Evolutionary conservation across 1,139 yeast species (phyloP).

Genomic region (Citeromyces hawaiiensis): DNA sequence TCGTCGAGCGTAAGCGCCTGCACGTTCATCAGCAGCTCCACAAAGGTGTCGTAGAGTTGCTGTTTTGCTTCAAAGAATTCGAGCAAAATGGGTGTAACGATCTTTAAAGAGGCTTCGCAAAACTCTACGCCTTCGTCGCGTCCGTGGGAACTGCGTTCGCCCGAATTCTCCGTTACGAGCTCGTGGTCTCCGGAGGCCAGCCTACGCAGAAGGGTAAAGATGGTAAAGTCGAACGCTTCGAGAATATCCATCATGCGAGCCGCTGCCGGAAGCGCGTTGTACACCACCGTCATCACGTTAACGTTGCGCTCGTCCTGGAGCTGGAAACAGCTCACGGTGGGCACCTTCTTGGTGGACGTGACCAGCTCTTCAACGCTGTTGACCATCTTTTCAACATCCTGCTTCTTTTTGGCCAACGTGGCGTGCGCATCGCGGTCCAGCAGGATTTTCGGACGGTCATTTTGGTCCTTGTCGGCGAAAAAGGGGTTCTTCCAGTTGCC

Average conservation of each 20-base stretch:
- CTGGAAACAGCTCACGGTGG: slow-evolving; percentile 5
- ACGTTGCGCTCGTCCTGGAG: slow-evolving; percentile 35
- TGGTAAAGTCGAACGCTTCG: slow-evolving; percentile 52
- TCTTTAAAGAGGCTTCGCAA: slow-evolving; percentile 16
- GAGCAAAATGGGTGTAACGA: slow-evolving; percentile 44
- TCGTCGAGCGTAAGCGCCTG: slow-evolving; percentile 62
- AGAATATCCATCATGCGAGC: slow-evolving; percentile 36
- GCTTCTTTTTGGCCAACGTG: slow-evolving; percentile 21
- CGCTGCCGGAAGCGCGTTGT: slow-evolving; percentile 36
- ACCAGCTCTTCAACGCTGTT: slow-evolving; percentile 27
- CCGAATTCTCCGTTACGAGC: neutral
- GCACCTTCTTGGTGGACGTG: slow-evolving; percentile 22
- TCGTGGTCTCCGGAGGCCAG: slow-evolving; percentile 7
- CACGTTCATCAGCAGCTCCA: slow-evolving; percentile 50
- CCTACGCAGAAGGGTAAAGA: slow-evolving; percentile 22
- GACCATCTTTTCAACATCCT: slow-evolving; percentile 24
- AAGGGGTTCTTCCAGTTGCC: slow-evolving; percentile 68
- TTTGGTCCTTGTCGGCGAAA: slow-evolving; percentile 18
- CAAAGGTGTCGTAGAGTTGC: slow-evolving; percentile 48
- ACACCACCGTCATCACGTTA: slow-evolving; percentile 35
- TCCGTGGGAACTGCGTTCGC: slow-evolving; percentile 1
- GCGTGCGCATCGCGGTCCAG: slow-evolving; percentile 36
- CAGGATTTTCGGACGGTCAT: slow-evolving; percentile 26
- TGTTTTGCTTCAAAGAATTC: slow-evolving; percentile 74
- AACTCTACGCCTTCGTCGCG: slow-evolving; percentile 11